Base-by-base conservation (phyloP, 2,329 filamentous ascomycete genomes). In the Aureobasidium sp. region DNA sequence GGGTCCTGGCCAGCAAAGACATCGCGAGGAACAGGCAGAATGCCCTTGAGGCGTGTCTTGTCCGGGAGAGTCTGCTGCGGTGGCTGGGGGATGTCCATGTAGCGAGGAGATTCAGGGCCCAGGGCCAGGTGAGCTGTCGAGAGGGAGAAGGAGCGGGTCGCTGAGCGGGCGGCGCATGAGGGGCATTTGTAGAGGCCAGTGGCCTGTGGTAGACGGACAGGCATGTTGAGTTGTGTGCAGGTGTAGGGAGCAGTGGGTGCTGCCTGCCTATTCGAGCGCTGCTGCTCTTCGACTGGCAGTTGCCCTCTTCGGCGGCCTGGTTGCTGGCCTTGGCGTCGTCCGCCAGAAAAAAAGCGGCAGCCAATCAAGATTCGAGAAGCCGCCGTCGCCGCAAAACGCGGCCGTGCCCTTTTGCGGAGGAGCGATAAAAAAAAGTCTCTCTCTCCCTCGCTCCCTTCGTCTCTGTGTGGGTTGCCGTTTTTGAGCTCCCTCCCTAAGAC, bases 81-180 rank as follows among this genome's bases (percentile, higher is more conserved):
- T 53, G 89, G 83, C 67, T 81, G 81, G 52, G 92, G 93, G 61
- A 97, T 80, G 67, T 90, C 85, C 76, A 97, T 89, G 79, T 89
- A 97, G 66, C 84, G 83, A 50, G 94, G 93, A 39, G 91, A 96
- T 73, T 97, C 90, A 53, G 94, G 93, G 19, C 88, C 87, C 66
- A 92, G 79, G 54, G 76, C 76, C 53, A 70, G 71, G 62, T 69
- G 67, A n/a, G 72, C 48, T 19, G 76, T 53, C 17, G 81, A 76
- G 27, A 79, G 78, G 65, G 77, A 76, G 70, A 82, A 82, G 61
- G 76, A 58, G 56, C 71, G 66, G 8, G 66, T 19, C 2, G 58
- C 44, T 5, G 57, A 22, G 42, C 47, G 39, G 48, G 49, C 50
- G 6, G 64, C 65, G 64, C 75, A 75, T 68, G 71, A 69, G 39